A percentile compares a stretch with the other conserved stretches of the same genome.
Conservation (phyloP, 257 asterid species). For the Leonotis leonurus region DNA sequence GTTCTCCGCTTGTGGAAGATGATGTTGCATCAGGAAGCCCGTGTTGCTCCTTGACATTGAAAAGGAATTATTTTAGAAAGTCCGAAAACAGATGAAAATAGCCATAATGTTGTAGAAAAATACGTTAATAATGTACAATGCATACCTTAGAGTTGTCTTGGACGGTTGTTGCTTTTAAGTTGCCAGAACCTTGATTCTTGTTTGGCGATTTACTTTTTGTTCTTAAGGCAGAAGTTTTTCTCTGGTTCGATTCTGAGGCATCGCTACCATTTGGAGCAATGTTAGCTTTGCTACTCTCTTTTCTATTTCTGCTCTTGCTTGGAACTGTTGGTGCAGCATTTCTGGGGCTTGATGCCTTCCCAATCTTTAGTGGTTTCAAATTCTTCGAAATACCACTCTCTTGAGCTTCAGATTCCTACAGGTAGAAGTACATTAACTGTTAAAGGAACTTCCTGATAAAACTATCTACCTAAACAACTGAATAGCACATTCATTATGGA, state of each 20-base stretch:
- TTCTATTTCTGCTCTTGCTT: constrained; percentile 29
- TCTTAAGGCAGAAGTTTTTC: constrained; percentile 16
- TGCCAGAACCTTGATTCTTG: constrained; percentile 23
- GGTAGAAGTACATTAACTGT: neutral
- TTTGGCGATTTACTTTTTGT: constrained; percentile 25
- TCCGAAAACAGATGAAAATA: neutral
- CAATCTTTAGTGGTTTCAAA: constrained; percentile 26
- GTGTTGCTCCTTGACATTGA: constrained; percentile 15
- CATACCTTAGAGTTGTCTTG: constrained; percentile 29
- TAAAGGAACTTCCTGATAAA: neutral
- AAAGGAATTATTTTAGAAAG: neutral
- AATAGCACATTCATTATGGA: neutral
- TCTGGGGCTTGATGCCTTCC: constrained; percentile 21
- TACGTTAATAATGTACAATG: neutral
- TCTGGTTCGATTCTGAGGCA: constrained; percentile 28
- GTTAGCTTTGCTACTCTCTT: constrained; percentile 23
- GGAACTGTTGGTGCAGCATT: constrained; percentile 13
- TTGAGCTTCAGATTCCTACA: constrained; percentile 28
- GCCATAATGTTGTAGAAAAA: neutral
- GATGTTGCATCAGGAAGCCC: constrained; percentile 30
- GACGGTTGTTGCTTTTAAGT: constrained; percentile 14
- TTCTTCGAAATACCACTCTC: constrained; percentile 21
- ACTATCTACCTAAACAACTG: neutral
- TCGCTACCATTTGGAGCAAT: constrained; percentile 34
- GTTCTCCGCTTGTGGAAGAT: constrained; percentile 33